Base-by-base conservation (phyloP, 2,329 filamentous ascomycete species). In the Penicillium sp. region DNA sequence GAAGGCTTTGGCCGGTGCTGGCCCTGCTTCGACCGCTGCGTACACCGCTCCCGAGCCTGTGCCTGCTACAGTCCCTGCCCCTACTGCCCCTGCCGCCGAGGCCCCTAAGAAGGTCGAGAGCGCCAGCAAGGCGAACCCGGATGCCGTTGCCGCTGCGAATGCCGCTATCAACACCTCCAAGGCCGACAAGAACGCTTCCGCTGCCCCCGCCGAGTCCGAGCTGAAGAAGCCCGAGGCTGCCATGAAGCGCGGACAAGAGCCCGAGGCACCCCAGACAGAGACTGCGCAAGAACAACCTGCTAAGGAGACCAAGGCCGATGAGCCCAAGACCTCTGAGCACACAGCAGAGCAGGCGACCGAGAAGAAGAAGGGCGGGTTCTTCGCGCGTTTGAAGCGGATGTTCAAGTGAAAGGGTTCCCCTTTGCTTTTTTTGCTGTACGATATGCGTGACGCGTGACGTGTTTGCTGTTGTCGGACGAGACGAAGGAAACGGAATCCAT, bases 281-380 rank as follows among this genome's bases (percentile, higher is more conserved):
- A 19, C 55, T 39, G 49, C 44, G 13, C 44, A 49, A 19, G 49
- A 57, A 31, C 49, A 39, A 39, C 7, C 35, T 39, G 39, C 55
- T 7, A 42, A 33, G 22, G 65, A 67, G 57, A 56, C 62, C 51
- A 50, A 55, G 39, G 26, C 56, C 26, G 57, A 59, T 11, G 49
- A 52, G n/a, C 42, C 57, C 27, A 45, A 45, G 14, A 27, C 44
- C 16, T 24, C 31, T 14, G 51, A 52, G 49, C 26, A 29, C 24
- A 52, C 22, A 19, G 56, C 22, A 14, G 56, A 59, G 50, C 44
- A 49, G 19, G 50, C 59, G 42, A 79, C 81, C 70, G 74, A 78
- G 65, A 72, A 78, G 60, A 75, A 78, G 62, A 67, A 74, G 63
- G 61, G 59, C 4, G 61, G 61, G 27, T 62, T 63, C 55, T 60